Evolutionary conservation across 257 asterid genomes (phyloP), one percentile per base, ranked within the genome.

Genomic region (Plantago elongata): DNA sequence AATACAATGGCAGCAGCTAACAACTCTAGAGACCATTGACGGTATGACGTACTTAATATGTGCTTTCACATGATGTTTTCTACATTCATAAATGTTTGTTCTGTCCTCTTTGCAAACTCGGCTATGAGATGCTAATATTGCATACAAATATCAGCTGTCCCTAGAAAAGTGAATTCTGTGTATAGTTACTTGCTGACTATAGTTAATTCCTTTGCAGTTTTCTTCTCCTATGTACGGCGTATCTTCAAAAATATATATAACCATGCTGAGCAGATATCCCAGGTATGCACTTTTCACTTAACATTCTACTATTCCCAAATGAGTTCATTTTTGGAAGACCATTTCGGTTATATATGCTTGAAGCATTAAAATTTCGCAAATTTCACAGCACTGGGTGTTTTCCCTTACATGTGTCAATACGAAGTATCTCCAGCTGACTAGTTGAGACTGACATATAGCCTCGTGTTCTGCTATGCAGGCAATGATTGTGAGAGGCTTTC

Each of bases 401-500:
- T 7, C n/a, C 13, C 49, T 45, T 45, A 0, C 49, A 3, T 45
- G 0, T 45, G 49, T 45, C 12, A 9, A n/a, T 45, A 45, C 3
- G 12, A 10, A 9, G 9, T 3, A 45, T 45, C n/a, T 13, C 8
- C 12, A 13, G 1, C n/a, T 45, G 49, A 45, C 3, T 3, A 18
- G 46, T 56, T n/a, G 16, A 16, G 9, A 0, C 13, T 18, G 38
- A 56, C 46, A n/a, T 56, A 34, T 34, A 56, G 61, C 43, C 9
- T 5, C 7, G 47, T 45, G 29, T 44, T 34, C 37, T 12, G 12
- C 8, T 71, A 65, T 78, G 76, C 86, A 89, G 99, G 99, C 99
- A 7, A 89, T 93, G 99, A 89, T 93, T 45, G 88, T 89, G 29
- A 77, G 98, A 76, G 97, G 99, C 10, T 93, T 93, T 68, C 82